phyloP scores from a whole-genome alignment of 495 filamentous ascomycete species.

The Hypomontagnella submonticulosa region DNA sequence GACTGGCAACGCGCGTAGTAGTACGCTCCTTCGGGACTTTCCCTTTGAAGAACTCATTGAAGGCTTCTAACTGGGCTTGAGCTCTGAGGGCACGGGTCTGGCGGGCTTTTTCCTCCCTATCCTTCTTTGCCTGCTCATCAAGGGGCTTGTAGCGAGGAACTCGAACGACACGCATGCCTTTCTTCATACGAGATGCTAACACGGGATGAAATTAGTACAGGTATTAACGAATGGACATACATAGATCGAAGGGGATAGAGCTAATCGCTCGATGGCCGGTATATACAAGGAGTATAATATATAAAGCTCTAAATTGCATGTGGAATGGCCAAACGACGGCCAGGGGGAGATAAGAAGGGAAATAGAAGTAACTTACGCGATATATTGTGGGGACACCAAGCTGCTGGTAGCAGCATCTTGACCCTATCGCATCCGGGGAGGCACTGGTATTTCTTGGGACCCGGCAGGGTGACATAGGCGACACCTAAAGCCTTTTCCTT shows the following conservation, averaged over 20 bases:
- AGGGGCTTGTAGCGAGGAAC: constrained; percentile 1
- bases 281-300: neutral
- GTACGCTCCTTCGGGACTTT: too few relatives aligned
- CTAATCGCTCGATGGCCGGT: too few relatives aligned
- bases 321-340: neutral
- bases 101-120: constrained; percentile 5
- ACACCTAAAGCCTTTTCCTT: constrained; percentile 2
- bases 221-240: neutral
- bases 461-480: neutral
- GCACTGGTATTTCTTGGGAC: neutral
- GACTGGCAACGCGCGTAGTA: constrained; percentile 2
- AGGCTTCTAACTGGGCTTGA: too few relatives aligned
- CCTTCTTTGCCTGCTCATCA: neutral
- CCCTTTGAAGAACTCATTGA: too few relatives aligned
- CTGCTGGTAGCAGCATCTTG: constrained; percentile 34
- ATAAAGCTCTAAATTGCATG: neutral
- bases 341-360: constrained; percentile 1
- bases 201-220: neutral
- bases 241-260: too few relatives aligned
- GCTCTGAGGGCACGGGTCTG: neutral
- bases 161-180: constrained; percentile 31
- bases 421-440: constrained; percentile 26
- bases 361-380: constrained; percentile 27
- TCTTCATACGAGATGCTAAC: constrained; percentile 37
- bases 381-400: constrained; percentile 26